phyloP scores from a whole-genome alignment of 148 eudicot species.

The Dianthus caryophyllus region DNA sequence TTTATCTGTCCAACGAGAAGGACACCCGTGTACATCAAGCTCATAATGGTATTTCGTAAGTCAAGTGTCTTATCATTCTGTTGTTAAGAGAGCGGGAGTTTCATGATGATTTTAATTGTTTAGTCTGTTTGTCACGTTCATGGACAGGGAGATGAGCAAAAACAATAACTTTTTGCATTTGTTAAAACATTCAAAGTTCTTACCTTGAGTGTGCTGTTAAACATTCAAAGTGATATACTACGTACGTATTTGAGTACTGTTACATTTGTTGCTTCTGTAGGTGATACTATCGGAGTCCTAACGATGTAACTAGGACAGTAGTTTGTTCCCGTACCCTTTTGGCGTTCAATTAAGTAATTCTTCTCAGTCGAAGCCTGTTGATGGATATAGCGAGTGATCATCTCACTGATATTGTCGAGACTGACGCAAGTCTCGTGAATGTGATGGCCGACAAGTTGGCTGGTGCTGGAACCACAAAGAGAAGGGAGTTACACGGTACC shows the following conservation, averaged over 20 bases:
- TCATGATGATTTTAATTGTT: background rate
- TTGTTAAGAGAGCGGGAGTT: background rate
- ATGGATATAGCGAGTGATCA: constrained; percentile 28
- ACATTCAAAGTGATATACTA: constrained; percentile 7
- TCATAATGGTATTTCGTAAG: no score
- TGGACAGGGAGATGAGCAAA: background rate
- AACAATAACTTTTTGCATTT: background rate
- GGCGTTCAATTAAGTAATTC: constrained; percentile 39
- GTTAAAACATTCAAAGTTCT: background rate
- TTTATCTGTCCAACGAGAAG: no score
- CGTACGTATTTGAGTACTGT: constrained; percentile 16
- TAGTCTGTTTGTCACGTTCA: background rate
- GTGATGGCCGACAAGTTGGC: constrained; percentile 27
- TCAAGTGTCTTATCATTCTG: background rate
- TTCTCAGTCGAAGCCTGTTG: constrained; percentile 54
- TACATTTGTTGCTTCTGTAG: constrained; percentile 32
- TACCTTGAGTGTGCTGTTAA: background rate
- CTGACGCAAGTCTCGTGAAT: constrained; percentile 26
- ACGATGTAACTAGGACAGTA: constrained; percentile 46
- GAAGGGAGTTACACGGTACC: constrained; percentile 91
- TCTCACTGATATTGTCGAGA: constrained; percentile 22
- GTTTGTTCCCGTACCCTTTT: constrained; percentile 40
- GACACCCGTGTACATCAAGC: no score
- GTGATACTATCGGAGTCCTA: constrained; percentile 30
- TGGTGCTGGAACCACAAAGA: constrained; percentile 80